phyloP scores from a whole-genome alignment of 805 yeast genomes.

The Debaryomyces maramus region DNA sequence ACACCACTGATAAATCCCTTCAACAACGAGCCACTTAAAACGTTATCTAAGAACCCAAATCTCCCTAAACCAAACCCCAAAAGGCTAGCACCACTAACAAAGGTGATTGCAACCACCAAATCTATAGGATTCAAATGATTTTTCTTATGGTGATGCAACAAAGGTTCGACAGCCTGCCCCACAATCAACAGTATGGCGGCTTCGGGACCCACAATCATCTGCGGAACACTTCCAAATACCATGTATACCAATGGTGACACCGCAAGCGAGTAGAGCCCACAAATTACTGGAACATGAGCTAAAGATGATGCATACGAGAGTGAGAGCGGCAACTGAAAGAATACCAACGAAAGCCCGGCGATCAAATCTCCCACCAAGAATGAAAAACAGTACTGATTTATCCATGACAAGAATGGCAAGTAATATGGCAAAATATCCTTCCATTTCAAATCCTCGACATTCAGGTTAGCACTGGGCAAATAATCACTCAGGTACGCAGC shows the following conservation, averaged over 20 bases:
- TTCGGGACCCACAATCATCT: constrained; percentile 49
- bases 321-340: constrained; percentile 87
- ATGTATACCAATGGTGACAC: constrained; percentile 41
- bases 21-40: constrained; percentile 38
- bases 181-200: constrained; percentile 46
- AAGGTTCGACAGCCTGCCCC: constrained; percentile 48
- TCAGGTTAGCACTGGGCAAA: constrained; percentile 13
- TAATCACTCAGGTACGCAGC: not conserved
- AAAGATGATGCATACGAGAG: constrained; percentile 42
- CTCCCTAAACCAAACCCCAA: constrained; percentile 77
- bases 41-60: constrained; percentile 66
- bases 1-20: constrained; percentile 47
- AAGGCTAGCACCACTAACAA: constrained; percentile 71
- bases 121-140: constrained; percentile 43
- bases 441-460: constrained; percentile 26
- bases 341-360: constrained; percentile 86
- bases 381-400: constrained; percentile 47
- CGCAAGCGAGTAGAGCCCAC: constrained; percentile 40
- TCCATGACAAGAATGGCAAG: constrained; percentile 68
- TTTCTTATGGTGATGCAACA: constrained; percentile 38
- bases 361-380: constrained; percentile 60
- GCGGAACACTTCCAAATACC: constrained; percentile 46
- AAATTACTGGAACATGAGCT: constrained; percentile 44
- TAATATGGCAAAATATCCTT: constrained; percentile 53
- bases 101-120: constrained; percentile 66